Evolutionary conservation across 345 rosid genomes (phyloP), one percentile per base, ranked within the genome.

Genomic region (Linum usitatissimum): DNA sequence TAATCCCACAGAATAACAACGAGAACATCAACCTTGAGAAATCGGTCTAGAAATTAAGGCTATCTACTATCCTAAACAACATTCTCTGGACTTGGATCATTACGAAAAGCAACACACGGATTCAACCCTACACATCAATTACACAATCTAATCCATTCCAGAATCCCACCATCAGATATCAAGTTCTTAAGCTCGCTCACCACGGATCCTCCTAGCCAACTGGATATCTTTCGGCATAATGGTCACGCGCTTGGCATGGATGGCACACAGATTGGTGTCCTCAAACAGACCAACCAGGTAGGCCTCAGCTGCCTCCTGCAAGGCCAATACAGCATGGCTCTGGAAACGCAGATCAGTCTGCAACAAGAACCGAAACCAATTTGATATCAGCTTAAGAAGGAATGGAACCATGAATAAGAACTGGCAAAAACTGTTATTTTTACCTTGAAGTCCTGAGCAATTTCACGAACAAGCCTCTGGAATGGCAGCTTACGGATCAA

Each of bases 391-490:
- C n/a, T n/a, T n/a, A n/a, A n/a, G n/a, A 19, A 4, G 21, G 20
- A 7, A 55, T 6, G 10, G 58, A 19, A 55, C n/a, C n/a, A n/a
- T n/a, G n/a, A n/a, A n/a, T n/a, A n/a, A n/a, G n/a, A n/a, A n/a
- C n/a, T n/a, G n/a, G n/a, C n/a, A n/a, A n/a, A n/a, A n/a, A n/a
- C n/a, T n/a, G n/a, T n/a, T n/a, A n/a, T n/a, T n/a, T 18, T 18
- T 55, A 55, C 58, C 58, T 55, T 55, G 23, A 55, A 55, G 58
- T 55, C 58, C 58, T 55, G 58, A 0, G 58, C 58, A 18, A 55
- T 55, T 55, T 55, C 58, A 55, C 58, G 58, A 55, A 55, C 58
- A 19, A 55, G 58, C 58, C 58, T 55, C 58, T 55, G 58, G 58
- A 55, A 55, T 5, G 58, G 58, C 8, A 55, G 58, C 58, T 55